Base-by-base conservation (phyloP, 1,284 basidiomycete genomes). In the Pseudozyma tsukubaensis region DNA sequence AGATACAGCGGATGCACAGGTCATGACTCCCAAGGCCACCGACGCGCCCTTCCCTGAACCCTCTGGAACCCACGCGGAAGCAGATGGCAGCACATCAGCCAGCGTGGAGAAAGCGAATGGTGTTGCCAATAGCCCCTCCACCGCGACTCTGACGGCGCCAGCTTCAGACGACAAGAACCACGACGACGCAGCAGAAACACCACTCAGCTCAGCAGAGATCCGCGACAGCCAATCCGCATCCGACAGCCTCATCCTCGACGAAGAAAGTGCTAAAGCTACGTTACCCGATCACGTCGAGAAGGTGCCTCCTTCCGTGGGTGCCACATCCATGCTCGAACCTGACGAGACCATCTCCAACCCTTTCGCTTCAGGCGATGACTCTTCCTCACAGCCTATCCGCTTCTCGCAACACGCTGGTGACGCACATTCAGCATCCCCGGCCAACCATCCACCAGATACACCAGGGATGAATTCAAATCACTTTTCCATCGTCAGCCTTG, bases 301-400 rank as follows among this genome's bases (percentile, higher is more conserved):
- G 49, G 63, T 80, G 0, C 69, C 77, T 7, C 78, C 80, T 7
- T 81, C 80, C 2, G 62, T 80, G 13, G 81, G 79, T 16, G 81
- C 81, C 3, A 68, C 70, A 8, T 81, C 80, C 2, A 51, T 83
- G 52, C 59, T 81, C 29, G 80, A 83, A 16, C 81, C 81, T 10
- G 69, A 76, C 21, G 68, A 73, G 29, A 77, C 77, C 21, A 81
- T 83, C 42, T 64, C 71, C 19, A 83, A 83, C 43, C 81, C 81
- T 0, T 83, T 83, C 34, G 67, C 75, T 6, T 59, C 68, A 12
- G 42, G 11, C n/a, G 64, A 56, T 16, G 63, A 63, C 13, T 14
- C 52, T 12, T 9, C 54, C 1, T 49, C 64, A 14, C 50, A 58
- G 39, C 67, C 60, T 14, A 49, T 64, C 19, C 55, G 55, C 10